These are phyloP conservation scores for Fonsecaea pugnacius DNA, from an alignment of 2,329 filamentous ascomycete genomes.

Conservation along the genomic window DNA sequence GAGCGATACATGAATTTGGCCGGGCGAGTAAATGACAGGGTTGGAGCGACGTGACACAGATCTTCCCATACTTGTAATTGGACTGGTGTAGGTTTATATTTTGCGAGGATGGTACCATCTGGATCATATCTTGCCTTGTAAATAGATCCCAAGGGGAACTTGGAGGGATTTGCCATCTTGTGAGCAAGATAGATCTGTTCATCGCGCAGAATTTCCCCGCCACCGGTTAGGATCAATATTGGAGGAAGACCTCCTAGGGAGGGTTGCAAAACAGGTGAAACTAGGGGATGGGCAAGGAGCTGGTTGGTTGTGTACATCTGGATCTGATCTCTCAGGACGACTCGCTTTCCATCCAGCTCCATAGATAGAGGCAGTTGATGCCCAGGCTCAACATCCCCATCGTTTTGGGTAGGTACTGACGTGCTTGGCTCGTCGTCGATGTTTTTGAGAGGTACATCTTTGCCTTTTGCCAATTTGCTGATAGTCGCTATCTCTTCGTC, in stretches of 20 bases:
- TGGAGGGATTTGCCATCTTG: conserved; percentile 82
- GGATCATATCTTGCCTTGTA: conserved; percentile 67
- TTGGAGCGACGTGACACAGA: conserved; percentile 88
- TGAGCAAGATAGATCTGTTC: conserved; percentile 96
- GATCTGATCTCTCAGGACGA: conserved; percentile 87
- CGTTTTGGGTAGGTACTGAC: conserved; percentile 10
- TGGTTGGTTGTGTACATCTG: conserved; percentile 87
- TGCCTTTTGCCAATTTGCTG: conserved; percentile 50
- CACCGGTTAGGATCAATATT: conserved; percentile 81
- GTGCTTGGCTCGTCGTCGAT: conserved; percentile 43
- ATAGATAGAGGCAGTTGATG: conserved; percentile 60
- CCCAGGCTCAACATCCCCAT: conserved; percentile 35
- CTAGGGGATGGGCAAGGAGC: conserved; percentile 80
- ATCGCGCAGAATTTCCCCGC: conserved; percentile 85
- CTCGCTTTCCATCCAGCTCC: conserved; percentile 69
- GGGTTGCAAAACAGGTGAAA: conserved; percentile 85
- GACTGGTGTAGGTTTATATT: conserved; percentile 83
- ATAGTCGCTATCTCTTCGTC: conserved; percentile 67
- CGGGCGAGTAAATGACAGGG: conserved; percentile 92
- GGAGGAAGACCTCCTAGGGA: conserved; percentile 89
- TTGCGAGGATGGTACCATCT: conserved; percentile 58
- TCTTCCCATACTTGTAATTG: conserved; percentile 97
- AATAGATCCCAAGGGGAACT: conserved; percentile 71
- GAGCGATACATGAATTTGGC: conserved; percentile 96
- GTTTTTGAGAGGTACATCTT: conserved; percentile 41